Percentiles rank a stretch among this genome's conserved stretches.
Evolutionary conservation across 441 rosid species (phyloP).

Genomic region (Populus hybrid): DNA sequence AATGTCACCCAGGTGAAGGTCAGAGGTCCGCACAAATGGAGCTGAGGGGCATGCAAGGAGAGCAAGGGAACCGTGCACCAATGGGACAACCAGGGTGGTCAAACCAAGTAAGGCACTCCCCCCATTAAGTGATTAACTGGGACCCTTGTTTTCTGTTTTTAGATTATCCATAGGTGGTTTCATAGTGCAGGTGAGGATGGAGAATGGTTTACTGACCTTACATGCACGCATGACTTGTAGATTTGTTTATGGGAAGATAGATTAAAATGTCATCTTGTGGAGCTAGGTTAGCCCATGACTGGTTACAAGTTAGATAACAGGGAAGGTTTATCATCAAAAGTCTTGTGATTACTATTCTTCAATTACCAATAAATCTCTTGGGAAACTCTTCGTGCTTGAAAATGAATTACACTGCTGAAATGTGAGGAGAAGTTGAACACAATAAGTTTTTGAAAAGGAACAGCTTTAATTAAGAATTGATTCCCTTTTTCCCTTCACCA

Average conservation of each 20-base stretch:
- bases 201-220: background rate
- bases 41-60: constrained; percentile 41
- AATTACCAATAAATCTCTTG: background rate
- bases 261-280: background rate
- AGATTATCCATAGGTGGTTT: background rate
- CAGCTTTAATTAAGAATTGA: background rate
- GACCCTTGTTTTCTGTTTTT: background rate
- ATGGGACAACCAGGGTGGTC: constrained; percentile 32
- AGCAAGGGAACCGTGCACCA: constrained; percentile 36
- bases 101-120: constrained; percentile 42
- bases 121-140: background rate
- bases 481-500: too few species aligned
- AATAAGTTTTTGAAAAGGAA: background rate
- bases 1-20: constrained; percentile 26
- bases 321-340: background rate
- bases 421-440: background rate
- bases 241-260: background rate
- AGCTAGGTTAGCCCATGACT: background rate
- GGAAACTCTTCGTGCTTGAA: background rate
- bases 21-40: constrained; percentile 39
- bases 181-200: background rate
- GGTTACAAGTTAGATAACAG: background rate
- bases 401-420: background rate
- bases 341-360: background rate
- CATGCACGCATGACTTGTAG: background rate